Evolutionary conservation across 768 basidiomycete species (phyloP).

Genomic region (Porpolomopsis calyptriformis): DNA sequence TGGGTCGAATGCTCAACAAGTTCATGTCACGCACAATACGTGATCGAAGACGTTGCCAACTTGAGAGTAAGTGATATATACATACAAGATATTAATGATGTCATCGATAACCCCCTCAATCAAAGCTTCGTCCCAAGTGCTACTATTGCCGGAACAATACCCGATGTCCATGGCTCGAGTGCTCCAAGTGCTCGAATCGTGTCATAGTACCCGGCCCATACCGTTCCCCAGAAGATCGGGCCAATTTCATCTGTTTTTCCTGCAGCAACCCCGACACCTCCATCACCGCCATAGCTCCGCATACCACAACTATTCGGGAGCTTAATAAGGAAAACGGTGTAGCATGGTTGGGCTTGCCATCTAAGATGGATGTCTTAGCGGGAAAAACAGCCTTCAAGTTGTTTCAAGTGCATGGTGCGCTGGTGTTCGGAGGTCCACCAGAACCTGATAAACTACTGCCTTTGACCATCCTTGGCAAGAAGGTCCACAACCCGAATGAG

Average conservation of each 20-base stretch:
- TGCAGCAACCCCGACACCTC: conserved; percentile 11
- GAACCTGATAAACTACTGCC: background rate
- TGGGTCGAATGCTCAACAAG: conserved; percentile 18
- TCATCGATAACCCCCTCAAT: background rate
- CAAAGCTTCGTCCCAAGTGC: conserved; percentile 18
- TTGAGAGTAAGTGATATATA: conserved; percentile 6
- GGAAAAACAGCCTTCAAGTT: conserved; percentile 21
- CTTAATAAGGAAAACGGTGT: conserved; percentile 16
- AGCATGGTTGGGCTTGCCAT: conserved; percentile 16
- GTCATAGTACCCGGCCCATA: conserved; percentile 14
- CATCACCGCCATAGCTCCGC: conserved; percentile 4
- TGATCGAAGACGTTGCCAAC: conserved; percentile 11
- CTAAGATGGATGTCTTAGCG: conserved; percentile 9
- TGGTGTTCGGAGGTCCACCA: conserved; percentile 10
- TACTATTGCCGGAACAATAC: conserved; percentile 16
- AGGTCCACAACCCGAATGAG: conserved; percentile 7
- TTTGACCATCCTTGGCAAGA: conserved; percentile 10
- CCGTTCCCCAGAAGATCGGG: conserved; percentile 4
- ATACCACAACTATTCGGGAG: conserved; percentile 11
- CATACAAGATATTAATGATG: background rate
- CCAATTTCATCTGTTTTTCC: conserved; percentile 13
- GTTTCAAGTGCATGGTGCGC: conserved; percentile 14
- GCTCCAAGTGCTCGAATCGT: conserved; percentile 16
- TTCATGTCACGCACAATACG: conserved; percentile 18
- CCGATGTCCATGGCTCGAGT: conserved; percentile 17